A percentile compares a stretch with the other conserved stretches of the same genome.
Evolutionary conservation across 208 protist genomes (phyloP).

Genomic region (Blechomonas ayalai): DNA sequence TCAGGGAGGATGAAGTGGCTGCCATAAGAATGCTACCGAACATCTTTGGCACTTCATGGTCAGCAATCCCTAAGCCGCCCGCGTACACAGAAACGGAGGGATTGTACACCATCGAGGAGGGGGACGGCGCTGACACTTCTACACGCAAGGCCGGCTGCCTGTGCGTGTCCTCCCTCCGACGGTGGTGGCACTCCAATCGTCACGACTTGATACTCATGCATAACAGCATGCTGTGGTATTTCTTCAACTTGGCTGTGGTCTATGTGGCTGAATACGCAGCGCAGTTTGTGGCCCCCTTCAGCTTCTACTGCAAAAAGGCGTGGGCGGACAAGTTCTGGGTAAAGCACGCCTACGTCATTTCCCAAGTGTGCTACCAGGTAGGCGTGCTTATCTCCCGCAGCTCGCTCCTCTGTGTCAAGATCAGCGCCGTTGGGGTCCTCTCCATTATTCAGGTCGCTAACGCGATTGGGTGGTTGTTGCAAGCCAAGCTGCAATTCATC

Average conservation of each 20-base stretch:
- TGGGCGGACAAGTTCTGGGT: conserved; percentile 53
- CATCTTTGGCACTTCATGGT: conserved; percentile 27
- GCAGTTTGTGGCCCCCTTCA: conserved; percentile 78
- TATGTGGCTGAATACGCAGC: conserved; percentile 86
- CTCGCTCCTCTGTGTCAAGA: conserved; percentile 69
- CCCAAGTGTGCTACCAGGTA: conserved; percentile 89
- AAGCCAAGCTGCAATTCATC: conserved; percentile 69
- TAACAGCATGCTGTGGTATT: conserved; percentile 59
- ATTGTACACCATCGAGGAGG: neutral
- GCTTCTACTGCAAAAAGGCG: conserved; percentile 38
- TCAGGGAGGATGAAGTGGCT: too few relatives aligned
- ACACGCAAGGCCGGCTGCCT: conserved; percentile 15
- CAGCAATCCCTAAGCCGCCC: conserved; percentile 6
- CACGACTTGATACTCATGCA: conserved; percentile 29
- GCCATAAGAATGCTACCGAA: conserved; percentile 56
- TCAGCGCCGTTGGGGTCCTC: conserved; percentile 72
- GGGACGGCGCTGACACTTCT: neutral
- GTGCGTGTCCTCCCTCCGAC: conserved; percentile 8
- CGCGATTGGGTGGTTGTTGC: conserved; percentile 79
- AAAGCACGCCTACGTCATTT: conserved; percentile 67
- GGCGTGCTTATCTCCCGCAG: conserved; percentile 85
- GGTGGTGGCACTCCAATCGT: conserved; percentile 43
- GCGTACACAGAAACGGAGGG: neutral
- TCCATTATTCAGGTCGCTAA: conserved; percentile 84
- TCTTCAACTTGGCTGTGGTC: conserved; percentile 70